Evolutionary conservation across 306 rosid genomes (phyloP).

Genomic region (Canavalia gladiata): DNA sequence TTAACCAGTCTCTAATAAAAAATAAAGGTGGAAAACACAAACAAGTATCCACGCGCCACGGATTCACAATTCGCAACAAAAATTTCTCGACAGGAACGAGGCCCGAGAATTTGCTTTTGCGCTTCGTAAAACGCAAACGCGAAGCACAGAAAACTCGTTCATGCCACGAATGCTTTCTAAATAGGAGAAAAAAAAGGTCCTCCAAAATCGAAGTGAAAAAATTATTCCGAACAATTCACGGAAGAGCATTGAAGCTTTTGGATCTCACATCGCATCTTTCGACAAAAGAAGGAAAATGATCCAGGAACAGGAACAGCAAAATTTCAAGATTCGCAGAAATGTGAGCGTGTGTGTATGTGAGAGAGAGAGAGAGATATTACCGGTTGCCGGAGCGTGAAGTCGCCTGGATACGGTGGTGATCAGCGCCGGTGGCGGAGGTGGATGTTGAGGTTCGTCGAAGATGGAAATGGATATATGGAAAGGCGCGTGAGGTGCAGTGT

Average conservation of each 20-base stretch:
- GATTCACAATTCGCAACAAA: not conserved
- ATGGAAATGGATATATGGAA: not conserved
- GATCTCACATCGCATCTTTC: conserved; percentile 37
- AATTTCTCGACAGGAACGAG: not conserved
- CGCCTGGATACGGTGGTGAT: not conserved
- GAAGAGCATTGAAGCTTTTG: not conserved
- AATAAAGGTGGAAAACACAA: not conserved
- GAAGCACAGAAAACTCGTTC: conserved; percentile 2
- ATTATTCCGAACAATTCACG: not conserved
- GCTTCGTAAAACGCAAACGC: not conserved
- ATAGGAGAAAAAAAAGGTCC: not conserved
- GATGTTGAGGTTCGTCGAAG: not conserved
- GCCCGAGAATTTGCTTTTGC: not conserved
- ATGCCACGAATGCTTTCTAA: not conserved
- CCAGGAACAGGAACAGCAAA: conserved; percentile 10
- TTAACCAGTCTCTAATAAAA: not conserved
- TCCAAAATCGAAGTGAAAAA: conserved; percentile 17
- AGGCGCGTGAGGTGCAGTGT: conserved; percentile 33
- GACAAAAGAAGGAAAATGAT: conserved; percentile 1
- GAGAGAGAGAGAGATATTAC: conserved; percentile 33
- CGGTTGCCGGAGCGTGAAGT: conserved; percentile 10
- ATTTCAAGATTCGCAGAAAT: conserved; percentile 10
- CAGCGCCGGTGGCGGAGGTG: conserved; percentile 14
- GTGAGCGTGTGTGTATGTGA: not conserved
- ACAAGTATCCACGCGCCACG: conserved; percentile 3